A percentile compares a stretch with the other conserved stretches of the same genome.
phyloP scores from a whole-genome alignment of 768 basidiomycete genomes.

The Lactarius akahatsu region DNA sequence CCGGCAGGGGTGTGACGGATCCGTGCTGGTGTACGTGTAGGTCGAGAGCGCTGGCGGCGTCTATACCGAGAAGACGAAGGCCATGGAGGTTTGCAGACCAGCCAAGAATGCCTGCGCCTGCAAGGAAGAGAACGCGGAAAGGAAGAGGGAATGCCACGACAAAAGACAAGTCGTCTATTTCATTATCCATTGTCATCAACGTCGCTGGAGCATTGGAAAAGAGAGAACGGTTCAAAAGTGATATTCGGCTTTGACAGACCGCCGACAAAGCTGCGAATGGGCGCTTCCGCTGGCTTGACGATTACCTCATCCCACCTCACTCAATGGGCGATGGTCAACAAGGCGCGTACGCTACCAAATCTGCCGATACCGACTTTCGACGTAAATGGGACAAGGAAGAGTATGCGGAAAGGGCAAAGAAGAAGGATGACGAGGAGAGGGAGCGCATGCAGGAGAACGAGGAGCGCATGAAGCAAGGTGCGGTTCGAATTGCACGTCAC shows the following conservation, averaged over 20 bases:
- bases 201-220: conserved; percentile 1
- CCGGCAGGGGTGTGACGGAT: conserved; percentile 31
- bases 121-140: conserved; percentile 82
- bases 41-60: conserved; percentile 70
- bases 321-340: conserved; percentile 30
- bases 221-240: not conserved
- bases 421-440: conserved; percentile 40
- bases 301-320: not conserved
- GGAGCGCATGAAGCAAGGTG: conserved; percentile 75
- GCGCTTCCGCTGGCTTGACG: not conserved
- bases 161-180: conserved; percentile 45
- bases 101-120: conserved; percentile 76
- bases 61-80: conserved; percentile 69
- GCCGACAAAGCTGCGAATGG: not conserved
- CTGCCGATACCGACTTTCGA: conserved; percentile 34
- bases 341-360: conserved; percentile 29
- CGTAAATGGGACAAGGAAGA: conserved; percentile 51
- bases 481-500: conserved; percentile 13
- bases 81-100: conserved; percentile 95
- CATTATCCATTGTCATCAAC: conserved; percentile 30
- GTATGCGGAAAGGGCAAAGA: conserved; percentile 43
- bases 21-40: conserved; percentile 36
- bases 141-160: conserved; percentile 79
- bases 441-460: conserved; percentile 41
- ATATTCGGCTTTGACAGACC: not conserved